Base-by-base conservation (phyloP, 306 rosid genomes). In the Lathyrus sativus region DNA sequence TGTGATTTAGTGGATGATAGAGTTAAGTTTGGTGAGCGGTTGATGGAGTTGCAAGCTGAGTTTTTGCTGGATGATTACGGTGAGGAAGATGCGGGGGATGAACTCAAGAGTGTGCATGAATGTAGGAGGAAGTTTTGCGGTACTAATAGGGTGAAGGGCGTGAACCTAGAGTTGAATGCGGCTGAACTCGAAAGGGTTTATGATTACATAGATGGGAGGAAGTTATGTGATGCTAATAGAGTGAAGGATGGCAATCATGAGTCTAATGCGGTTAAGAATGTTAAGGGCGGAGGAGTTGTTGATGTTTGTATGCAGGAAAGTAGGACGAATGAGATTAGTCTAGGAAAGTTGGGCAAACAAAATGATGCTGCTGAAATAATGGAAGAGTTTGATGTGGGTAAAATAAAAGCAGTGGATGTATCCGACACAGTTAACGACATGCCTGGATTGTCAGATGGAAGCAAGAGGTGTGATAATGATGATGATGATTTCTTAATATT, bases 31-130 rank as follows among this genome's bases (percentile, higher is more conserved):
- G 67, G 46, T 3, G 70, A 64, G 82, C 67, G 48, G 57, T 69
- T 85, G 70, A 77, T 79, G 87, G 86, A 84, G 46, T 31, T 76
- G 64, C 82, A 85, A 38, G 78, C 82, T 9, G 87, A 80, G 11
- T 43, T 50, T 10, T 11, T 53, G 41, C 8, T 64, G 46, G 62
- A 45, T 11, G 67, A 64, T 49, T 58, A 9, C 9, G 74, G 46
- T 72, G 74, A 77, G 82, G 70, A 62, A 37, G 81, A 75, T 67
- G 65, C 22, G 31, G 70, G 67, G 18, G 73, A 65, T 10, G 64
- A 71, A 49, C 31, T 76, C 42, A 28, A 59, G 13, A 49, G 65
- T 14, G 74, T n/a, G 5, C 39, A 50, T 64, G 68, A 68, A 4
- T 66, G 46, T 55, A 79, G 78, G 7, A 71, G 38, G 72, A 70